Percentiles rank a stretch among this genome's conserved stretches.
Conservation (phyloP, 306 rosid species). For the Parietaria judaica region DNA sequence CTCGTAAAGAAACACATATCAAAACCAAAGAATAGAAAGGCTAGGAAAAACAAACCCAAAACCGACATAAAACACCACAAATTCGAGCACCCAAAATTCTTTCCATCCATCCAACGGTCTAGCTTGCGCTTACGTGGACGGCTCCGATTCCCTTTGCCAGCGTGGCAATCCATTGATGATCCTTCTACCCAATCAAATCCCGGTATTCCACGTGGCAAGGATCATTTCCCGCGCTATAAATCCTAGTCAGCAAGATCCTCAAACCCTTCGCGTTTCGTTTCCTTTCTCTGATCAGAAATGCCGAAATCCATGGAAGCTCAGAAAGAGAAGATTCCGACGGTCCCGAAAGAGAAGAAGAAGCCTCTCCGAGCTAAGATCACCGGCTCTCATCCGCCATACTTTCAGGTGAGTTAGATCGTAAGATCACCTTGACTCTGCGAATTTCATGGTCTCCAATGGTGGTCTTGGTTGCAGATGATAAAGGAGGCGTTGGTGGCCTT, state of each 20-base stretch:
- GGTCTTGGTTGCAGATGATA: conserved; percentile 55
- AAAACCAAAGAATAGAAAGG: too few relatives aligned
- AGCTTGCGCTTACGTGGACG: conserved; percentile 38
- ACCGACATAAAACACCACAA: not conserved
- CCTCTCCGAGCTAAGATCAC: conserved; percentile 22
- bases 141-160: conserved; percentile 16
- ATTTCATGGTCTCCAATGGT: not conserved
- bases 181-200: conserved; percentile 26
- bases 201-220: conserved; percentile 9
- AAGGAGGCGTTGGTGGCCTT: conserved; percentile 64
- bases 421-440: too few relatives aligned
- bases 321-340: conserved; percentile 42
- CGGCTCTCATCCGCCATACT: conserved; percentile 74
- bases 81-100: not conserved
- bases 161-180: conserved; percentile 33
- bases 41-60: not conserved
- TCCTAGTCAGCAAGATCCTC: not conserved
- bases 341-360: conserved; percentile 43
- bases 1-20: not conserved
- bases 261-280: not conserved
- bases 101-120: conserved; percentile 12
- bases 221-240: conserved; percentile 27
- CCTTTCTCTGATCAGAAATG: too few relatives aligned
- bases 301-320: not conserved
- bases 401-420: conserved; percentile 49